Base-by-base conservation (phyloP, 495 filamentous ascomycete species). In the Penicillium manginii region DNA sequence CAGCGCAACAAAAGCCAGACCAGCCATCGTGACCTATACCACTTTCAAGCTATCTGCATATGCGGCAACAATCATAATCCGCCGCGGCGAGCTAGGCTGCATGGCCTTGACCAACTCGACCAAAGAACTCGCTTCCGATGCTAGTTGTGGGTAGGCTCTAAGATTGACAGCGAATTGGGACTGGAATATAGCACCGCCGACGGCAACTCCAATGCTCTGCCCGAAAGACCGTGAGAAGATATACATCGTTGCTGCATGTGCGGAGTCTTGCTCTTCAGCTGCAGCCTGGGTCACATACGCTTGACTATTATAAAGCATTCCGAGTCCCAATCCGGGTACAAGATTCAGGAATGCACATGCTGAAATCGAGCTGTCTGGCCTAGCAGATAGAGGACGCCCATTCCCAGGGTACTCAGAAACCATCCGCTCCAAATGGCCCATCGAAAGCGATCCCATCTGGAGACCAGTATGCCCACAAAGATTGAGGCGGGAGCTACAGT, bases 171-270 rank as follows among this genome's bases (percentile, higher is more conserved):
- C 66, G 54, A 62, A n/a, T 11, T 52, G 47, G 57, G 87, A 87
- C 61, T 86, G 83, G 65, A 87, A 85, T 14, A 83, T 75, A 4
- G 81, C 79, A 11, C 83, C 81, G 3, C 79, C 79, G 22, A 85
- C 71, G 11, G 83, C 84, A 11, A 88, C 83, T n/a, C 85, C 86
- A 18, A 88, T 61, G 3, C 78, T 75, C 75, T 85, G 83, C 17
- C 84, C 86, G 32, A 86, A 67, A 0, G 78, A 75, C 0, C 84
- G 80, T 55, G 79, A 69, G 61, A 88, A 88, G 8, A 78, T 79
- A 64, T 85, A 87, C 78, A 86, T 82, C 49, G 78, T 78, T 1
- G 79, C 78, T 0, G 83, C 84, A 18, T 76, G 75, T 1, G 81
- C 81, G 21, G 78, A 76, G 33, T 84, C 78, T 12, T 76, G 70